phyloP scores from a whole-genome alignment of 805 yeast species.

The Candida incommunis region DNA sequence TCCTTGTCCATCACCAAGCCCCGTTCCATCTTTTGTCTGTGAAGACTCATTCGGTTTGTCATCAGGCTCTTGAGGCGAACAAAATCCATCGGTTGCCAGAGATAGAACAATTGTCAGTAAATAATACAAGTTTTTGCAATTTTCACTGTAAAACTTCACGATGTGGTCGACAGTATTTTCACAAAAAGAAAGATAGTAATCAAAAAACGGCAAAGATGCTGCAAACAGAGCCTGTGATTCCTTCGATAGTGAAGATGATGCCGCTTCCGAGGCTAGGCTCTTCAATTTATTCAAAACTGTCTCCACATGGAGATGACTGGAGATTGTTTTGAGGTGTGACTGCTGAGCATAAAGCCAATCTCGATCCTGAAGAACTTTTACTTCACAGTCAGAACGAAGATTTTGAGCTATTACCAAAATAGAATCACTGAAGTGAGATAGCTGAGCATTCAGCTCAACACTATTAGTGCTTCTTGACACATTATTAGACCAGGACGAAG shows the following conservation, averaged over 20 bases:
- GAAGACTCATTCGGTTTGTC: constrained; percentile 46
- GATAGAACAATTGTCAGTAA: constrained; percentile 41
- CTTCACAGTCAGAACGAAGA: constrained; percentile 12
- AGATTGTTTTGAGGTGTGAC: neutral
- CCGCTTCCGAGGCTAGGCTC: neutral
- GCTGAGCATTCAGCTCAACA: constrained; percentile 24
- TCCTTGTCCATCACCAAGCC: constrained; percentile 87
- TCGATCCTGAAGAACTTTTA: constrained; percentile 14
- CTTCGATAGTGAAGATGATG: constrained; percentile 12
- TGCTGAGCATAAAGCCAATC: neutral
- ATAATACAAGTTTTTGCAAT: constrained; percentile 48
- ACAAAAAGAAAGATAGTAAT: constrained; percentile 42
- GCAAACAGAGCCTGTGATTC: constrained; percentile 32
- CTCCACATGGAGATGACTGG: constrained; percentile 13
- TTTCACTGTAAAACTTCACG: constrained; percentile 34
- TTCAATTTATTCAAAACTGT: neutral
- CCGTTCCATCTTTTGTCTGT: constrained; percentile 72
- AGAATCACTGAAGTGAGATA: constrained; percentile 40
- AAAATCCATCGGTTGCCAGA: constrained; percentile 72
- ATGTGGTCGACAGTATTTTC: constrained; percentile 29
- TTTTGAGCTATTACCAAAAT: constrained; percentile 59
- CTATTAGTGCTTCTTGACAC: constrained; percentile 6
- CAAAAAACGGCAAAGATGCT: constrained; percentile 48
- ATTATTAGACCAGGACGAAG: constrained; percentile 28
- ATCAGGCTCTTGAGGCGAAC: constrained; percentile 71